A percentile compares a stretch with the other conserved stretches of the same genome.
These are phyloP conservation scores for Stellera chamaejasme DNA, from an alignment of 345 rosid genomes.

Conservation along the genomic window DNA sequence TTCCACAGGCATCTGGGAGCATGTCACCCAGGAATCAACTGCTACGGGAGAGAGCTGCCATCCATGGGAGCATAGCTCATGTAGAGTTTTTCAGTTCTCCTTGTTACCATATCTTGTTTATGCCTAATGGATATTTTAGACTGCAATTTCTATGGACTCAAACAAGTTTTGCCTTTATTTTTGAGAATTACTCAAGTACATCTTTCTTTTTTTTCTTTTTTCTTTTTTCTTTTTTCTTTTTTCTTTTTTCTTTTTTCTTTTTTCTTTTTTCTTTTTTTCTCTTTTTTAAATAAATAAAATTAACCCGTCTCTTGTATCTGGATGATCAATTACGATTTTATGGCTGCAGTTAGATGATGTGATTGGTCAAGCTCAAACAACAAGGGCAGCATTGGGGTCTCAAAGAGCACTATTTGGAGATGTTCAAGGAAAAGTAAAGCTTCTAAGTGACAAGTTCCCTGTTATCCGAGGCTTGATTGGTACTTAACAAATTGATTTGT, in stretches of 20 bases:
- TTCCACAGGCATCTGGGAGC: slow-evolving; percentile 85
- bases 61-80: slow-evolving; percentile 89
- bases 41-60: slow-evolving; percentile 88
- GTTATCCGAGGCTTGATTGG: slow-evolving; percentile 82
- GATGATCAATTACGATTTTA: slow-evolving; percentile 7
- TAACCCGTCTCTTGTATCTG: background rate
- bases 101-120: background rate
- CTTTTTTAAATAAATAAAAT: background rate
- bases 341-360: slow-evolving; percentile 82
- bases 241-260: background rate
- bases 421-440: slow-evolving; percentile 92
- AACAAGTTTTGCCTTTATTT: background rate
- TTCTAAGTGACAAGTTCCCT: slow-evolving; percentile 83
- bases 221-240: background rate
- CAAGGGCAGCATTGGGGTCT: slow-evolving; percentile 80
- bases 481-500: slow-evolving; percentile 19
- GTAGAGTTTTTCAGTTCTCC: slow-evolving; percentile 30
- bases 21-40: slow-evolving; percentile 85
- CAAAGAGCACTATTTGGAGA: slow-evolving; percentile 85
- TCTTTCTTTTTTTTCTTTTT: background rate
- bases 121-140: no score
- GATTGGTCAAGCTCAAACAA: slow-evolving; percentile 89
- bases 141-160: background rate
- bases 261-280: no score
- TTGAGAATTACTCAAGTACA: background rate